Conservation (phyloP, 2,329 filamentous ascomycete species). For the Ophiostoma fasciatum region DNA sequence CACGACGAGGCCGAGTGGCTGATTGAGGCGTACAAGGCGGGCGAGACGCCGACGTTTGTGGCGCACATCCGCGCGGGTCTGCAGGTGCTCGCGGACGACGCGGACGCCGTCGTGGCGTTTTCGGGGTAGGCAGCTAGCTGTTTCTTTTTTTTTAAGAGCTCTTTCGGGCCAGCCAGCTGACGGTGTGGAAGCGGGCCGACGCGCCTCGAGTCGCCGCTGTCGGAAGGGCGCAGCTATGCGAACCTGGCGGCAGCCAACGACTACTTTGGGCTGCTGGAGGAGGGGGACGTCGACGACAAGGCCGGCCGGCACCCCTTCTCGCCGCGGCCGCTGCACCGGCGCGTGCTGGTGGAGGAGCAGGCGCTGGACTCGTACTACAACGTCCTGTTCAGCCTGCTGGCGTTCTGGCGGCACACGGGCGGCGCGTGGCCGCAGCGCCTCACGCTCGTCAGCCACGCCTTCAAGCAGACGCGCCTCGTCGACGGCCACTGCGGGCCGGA, state of each 20-base stretch:
- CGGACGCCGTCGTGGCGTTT: slow-evolving; percentile 44
- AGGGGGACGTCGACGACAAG: slow-evolving; percentile 1
- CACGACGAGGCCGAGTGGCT: slow-evolving; percentile 49
- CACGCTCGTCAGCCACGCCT: slow-evolving; percentile 53
- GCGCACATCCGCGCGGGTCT: slow-evolving; percentile 57
- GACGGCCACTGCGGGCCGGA: slow-evolving; percentile 40
- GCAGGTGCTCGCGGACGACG: slow-evolving; percentile 30
- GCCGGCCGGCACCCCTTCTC: slow-evolving; percentile 16
- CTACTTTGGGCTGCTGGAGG: slow-evolving; percentile 27
- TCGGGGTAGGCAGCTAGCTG: slow-evolving; percentile 40
- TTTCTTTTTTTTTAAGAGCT: too few species aligned
- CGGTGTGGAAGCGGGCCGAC: slow-evolving; percentile 41
- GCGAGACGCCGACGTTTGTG: slow-evolving; percentile 69
- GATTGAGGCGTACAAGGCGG: slow-evolving; percentile 61
- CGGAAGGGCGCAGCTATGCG: slow-evolving; percentile 50
- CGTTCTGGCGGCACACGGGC: slow-evolving; percentile 30
- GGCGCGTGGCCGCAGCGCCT: slow-evolving; percentile 40
- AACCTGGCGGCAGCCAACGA: slow-evolving; percentile 32
- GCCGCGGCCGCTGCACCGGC: slow-evolving; percentile 12
- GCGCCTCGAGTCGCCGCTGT: slow-evolving; percentile 36
- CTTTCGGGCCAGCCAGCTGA: too few species aligned
- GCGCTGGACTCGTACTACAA: slow-evolving; percentile 83
- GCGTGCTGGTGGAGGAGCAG: slow-evolving; percentile 47
- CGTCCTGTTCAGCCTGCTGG: slow-evolving; percentile 55
- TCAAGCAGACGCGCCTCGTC: slow-evolving; percentile 50